Base-by-base conservation (phyloP, 345 rosid genomes). In the Citrus inodora region DNA sequence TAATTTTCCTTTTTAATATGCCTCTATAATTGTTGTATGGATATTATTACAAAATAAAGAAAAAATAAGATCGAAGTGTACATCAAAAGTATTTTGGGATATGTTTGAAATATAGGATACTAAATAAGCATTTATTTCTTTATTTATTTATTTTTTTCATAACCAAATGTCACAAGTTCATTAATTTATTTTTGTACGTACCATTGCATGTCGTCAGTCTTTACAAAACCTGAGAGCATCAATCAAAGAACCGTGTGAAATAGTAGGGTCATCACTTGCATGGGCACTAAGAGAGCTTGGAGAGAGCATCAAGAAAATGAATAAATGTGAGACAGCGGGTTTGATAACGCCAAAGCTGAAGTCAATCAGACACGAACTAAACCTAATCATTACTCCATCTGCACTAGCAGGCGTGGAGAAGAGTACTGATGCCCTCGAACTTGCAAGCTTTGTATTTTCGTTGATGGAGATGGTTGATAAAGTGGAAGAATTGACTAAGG, bases 231-330 rank as follows among this genome's bases (percentile, higher is more conserved):
- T 24, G 24, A 82, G 85, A 64, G 83, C 80, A 53, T 67, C 83
- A 0, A 82, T 87, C 67, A 84, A 81, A 75, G 93, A 92, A 71
- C 80, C 88, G 2, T 86, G 90, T 38, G 84, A 80, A 65, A 82
- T 56, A 21, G 79, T 78, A 1, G 85, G 85, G 33, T 65, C 84
- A 60, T 76, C 87, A 16, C 82, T 92, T 24, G 78, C 87, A 4
- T 80, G 86, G 90, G 80, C 80, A 3, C 81, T 92, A 10, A 83
- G 85, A 75, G 92, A 89, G 79, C 82, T 92, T 4, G 92, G 94
- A 64, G 90, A 84, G 32, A 87, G 90, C 90, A 76, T 92, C 6
- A 63, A 5, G 73, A 81, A 61, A 24, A 92, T 84, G 93, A 88
- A 76, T 51, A 87, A 76, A 81, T 86, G 87, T 80, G 77, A 82